These are phyloP conservation scores for Aspergillus hancockii DNA, from an alignment of 495 filamentous ascomycete species.

Conservation along the genomic window DNA sequence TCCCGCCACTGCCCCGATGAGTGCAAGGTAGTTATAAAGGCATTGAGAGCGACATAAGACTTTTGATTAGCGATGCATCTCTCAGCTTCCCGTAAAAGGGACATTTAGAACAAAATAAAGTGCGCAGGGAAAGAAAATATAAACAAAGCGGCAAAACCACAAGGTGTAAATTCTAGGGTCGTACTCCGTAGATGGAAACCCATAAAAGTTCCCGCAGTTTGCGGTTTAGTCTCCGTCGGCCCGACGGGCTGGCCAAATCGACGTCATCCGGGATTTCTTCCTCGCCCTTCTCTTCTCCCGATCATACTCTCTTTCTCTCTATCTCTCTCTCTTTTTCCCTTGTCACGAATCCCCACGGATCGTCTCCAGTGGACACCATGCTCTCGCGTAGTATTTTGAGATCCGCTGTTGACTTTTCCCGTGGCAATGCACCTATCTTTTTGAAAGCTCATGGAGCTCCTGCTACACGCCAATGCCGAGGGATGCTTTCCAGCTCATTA, in stretches of 20 bases:
- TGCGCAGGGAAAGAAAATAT: not conserved
- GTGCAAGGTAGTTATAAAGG: slow-evolving; percentile 45
- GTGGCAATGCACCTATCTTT: slow-evolving; percentile 10
- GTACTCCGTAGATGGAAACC: slow-evolving; percentile 2
- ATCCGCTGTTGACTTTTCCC: slow-evolving; percentile 23
- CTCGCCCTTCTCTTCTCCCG: slow-evolving; percentile 1
- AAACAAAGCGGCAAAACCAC: not conserved
- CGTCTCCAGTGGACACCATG: slow-evolving; percentile 23
- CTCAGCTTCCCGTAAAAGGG: slow-evolving; percentile 51
- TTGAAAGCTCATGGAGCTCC: slow-evolving; percentile 17
- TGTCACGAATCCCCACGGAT: not conserved
- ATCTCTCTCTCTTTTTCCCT: not conserved
- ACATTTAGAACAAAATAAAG: slow-evolving; percentile 33
- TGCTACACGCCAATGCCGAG: slow-evolving; percentile 32
- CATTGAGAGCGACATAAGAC: slow-evolving; percentile 40
- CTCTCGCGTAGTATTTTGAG: slow-evolving; percentile 32
- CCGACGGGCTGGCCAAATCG: slow-evolving; percentile 21
- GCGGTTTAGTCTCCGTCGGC: slow-evolving; percentile 20
- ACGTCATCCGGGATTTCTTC: slow-evolving; percentile 25
- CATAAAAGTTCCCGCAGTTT: not conserved
- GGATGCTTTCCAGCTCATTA: slow-evolving; percentile 4
- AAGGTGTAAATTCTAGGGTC: not conserved
- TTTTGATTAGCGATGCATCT: slow-evolving; percentile 49
- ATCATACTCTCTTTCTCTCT: not conserved
- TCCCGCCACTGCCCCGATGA: slow-evolving; percentile 35